These are phyloP conservation scores for Starmerella bacillaris DNA, from an alignment of 805 yeast genomes.

Conservation along the genomic window DNA sequence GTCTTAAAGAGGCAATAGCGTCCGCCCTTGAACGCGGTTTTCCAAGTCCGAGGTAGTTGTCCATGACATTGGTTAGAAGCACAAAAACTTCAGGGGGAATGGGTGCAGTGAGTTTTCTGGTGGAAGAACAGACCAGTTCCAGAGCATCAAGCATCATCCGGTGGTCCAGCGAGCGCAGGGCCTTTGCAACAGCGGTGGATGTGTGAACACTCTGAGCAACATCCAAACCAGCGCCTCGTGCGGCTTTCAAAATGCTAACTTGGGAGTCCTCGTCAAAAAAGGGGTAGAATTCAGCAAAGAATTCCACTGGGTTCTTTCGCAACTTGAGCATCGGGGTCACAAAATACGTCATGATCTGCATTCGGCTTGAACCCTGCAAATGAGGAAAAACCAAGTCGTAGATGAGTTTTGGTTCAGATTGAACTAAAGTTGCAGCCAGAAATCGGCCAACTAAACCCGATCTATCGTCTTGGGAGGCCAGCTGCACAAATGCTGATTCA, in stretches of 20 bases:
- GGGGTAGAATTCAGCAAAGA: constrained; percentile 2
- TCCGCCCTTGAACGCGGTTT: constrained; percentile 53
- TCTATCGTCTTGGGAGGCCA: constrained; percentile 2
- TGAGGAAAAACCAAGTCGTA: constrained; percentile 1
- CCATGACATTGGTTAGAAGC: constrained; percentile 29
- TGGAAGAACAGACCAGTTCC: constrained; percentile 25
- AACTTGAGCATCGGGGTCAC: constrained; percentile 11
- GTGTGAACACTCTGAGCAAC: constrained; percentile 5
- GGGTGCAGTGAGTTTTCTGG: constrained; percentile 43
- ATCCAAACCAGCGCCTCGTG: constrained; percentile 9
- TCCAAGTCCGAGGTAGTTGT: constrained; percentile 41
- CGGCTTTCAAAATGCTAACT: constrained; percentile 11
- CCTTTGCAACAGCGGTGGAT: constrained; percentile 2
- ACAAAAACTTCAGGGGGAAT: constrained; percentile 32
- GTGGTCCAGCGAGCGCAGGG: constrained; percentile 2
- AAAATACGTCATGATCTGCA: constrained; percentile 8
- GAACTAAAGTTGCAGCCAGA: constrained; percentile 6
- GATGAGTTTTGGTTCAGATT: constrained; percentile 4
- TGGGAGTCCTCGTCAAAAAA: constrained; percentile 4
- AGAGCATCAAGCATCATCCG: constrained; percentile 8
- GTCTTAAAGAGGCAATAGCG: constrained; percentile 42
- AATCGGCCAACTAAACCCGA: constrained; percentile 9
- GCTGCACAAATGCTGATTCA: constrained; percentile 1
- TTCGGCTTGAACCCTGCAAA: neutral
- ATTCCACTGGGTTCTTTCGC: neutral